A percentile compares a stretch with the other conserved stretches of the same genome.
These are phyloP conservation scores for Nidularia sp. DNA, from an alignment of 768 basidiomycete genomes.

Conservation along the genomic window DNA sequence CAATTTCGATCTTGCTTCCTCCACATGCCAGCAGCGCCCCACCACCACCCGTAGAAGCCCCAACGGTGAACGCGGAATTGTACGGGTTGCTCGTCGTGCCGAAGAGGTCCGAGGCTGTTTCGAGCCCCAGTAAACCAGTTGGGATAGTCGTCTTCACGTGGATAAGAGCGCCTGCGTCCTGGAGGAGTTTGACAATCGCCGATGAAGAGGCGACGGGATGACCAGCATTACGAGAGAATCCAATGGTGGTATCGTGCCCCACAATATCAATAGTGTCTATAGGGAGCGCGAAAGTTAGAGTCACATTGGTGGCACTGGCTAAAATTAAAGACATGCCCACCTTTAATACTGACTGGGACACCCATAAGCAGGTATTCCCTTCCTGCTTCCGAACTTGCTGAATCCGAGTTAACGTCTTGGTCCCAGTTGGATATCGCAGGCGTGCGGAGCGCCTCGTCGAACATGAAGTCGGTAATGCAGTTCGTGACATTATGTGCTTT, in stretches of 20 bases:
- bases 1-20: constrained; percentile 64
- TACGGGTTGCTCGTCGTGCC: constrained; percentile 63
- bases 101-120: constrained; percentile 57
- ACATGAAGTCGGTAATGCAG: constrained; percentile 66
- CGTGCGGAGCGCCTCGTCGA: constrained; percentile 37
- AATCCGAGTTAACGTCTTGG: constrained; percentile 30
- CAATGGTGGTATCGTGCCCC: constrained; percentile 60
- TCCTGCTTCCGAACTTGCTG: constrained; percentile 20
- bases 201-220: constrained; percentile 44
- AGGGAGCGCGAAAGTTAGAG: background rate
- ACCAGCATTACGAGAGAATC: constrained; percentile 48
- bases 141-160: constrained; percentile 64
- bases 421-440: constrained; percentile 35
- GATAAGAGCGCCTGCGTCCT: constrained; percentile 60
- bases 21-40: constrained; percentile 62
- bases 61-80: constrained; percentile 44
- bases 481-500: constrained; percentile 56
- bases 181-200: constrained; percentile 51
- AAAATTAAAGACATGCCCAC: constrained; percentile 22
- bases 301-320: background rate
- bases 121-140: constrained; percentile 50
- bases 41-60: constrained; percentile 71
- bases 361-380: constrained; percentile 53
- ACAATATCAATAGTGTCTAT: constrained; percentile 43
- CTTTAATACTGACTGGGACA: constrained; percentile 69